Percentiles rank a stretch among this genome's conserved stretches.
These are phyloP conservation scores for Fusarium sp. DNA, from an alignment of 2,329 filamentous ascomycete species.

Conservation along the genomic window DNA sequence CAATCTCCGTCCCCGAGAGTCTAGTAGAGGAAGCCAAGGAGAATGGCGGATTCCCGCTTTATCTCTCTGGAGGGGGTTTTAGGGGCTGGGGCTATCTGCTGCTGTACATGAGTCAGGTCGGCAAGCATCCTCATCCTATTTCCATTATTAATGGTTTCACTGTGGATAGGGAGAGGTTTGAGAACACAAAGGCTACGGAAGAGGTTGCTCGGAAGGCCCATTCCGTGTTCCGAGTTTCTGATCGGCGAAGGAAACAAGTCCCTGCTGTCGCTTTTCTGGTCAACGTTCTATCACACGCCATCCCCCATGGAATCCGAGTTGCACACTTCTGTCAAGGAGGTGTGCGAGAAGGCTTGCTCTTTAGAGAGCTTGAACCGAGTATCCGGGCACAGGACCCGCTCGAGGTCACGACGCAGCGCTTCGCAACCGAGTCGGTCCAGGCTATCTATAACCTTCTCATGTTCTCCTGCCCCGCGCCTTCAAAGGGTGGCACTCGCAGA, in stretches of 20 bases:
- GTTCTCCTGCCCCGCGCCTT: slow-evolving; percentile 57
- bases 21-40: slow-evolving; percentile 58
- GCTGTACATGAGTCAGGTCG: slow-evolving; percentile 67
- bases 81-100: slow-evolving; percentile 79
- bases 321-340: slow-evolving; percentile 79
- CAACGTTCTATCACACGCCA: slow-evolving; percentile 69
- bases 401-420: slow-evolving; percentile 67
- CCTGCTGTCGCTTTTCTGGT: slow-evolving; percentile 77
- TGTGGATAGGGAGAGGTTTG: slow-evolving; percentile 62
- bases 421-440: slow-evolving; percentile 61
- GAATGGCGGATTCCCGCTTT: slow-evolving; percentile 67
- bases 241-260: slow-evolving; percentile 73
- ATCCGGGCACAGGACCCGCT: slow-evolving; percentile 68
- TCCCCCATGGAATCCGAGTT: slow-evolving; percentile 69
- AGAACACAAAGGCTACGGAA: slow-evolving; percentile 58
- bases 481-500: slow-evolving; percentile 31
- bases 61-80: slow-evolving; percentile 79
- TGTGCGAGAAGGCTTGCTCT: slow-evolving; percentile 75
- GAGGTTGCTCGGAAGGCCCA: slow-evolving; percentile 51
- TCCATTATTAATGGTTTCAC: slow-evolving; percentile 79
- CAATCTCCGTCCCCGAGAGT: slow-evolving; percentile 66
- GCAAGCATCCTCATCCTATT: slow-evolving; percentile 73
- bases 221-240: slow-evolving; percentile 71
- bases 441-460: slow-evolving; percentile 62
- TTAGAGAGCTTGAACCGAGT: slow-evolving; percentile 60